Evolutionary conservation across 2,329 filamentous ascomycete species (phyloP).

Genomic region (Trichoderma harzianum): DNA sequence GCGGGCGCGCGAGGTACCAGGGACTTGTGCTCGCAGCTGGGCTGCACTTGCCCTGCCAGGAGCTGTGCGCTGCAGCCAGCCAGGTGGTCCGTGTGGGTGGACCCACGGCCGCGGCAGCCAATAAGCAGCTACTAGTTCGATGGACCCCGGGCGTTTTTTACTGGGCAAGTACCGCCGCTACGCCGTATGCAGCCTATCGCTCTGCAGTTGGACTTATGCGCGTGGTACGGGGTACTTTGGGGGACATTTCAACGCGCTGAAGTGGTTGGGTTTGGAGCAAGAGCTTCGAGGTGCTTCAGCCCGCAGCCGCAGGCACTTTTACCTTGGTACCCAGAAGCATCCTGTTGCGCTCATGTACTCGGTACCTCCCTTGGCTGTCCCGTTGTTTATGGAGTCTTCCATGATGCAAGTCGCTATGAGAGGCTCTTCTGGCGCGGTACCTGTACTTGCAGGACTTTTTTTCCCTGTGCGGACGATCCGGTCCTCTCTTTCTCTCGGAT

Average conservation of each 20-base stretch:
- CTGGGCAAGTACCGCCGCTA: conserved; percentile 15
- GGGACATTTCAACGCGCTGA: not conserved
- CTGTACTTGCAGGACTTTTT: not conserved
- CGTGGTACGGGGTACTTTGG: not conserved
- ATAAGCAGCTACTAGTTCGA: not conserved
- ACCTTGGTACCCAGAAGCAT: not conserved
- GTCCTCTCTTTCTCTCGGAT: not conserved
- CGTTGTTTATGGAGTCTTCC: not conserved
- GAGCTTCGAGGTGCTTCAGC: not conserved
- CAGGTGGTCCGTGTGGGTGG: conserved; percentile 13
- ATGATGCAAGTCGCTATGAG: not conserved
- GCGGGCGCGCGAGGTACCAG: not conserved
- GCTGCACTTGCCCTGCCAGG: conserved; percentile 12
- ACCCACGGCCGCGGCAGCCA: not conserved
- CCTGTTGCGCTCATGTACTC: not conserved
- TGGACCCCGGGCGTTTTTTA: conserved; percentile 3
- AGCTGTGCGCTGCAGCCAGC: conserved; percentile 19
- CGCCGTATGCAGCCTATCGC: conserved; percentile 9
- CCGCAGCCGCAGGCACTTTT: not conserved
- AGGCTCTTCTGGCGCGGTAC: not conserved
- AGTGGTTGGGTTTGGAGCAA: not conserved
- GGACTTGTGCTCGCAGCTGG: not conserved
- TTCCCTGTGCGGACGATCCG: conserved; percentile 4
- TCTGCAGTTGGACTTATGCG: not conserved
- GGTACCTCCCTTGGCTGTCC: not conserved